A percentile compares a stretch with the other conserved stretches of the same genome.
phyloP scores from a whole-genome alignment of 768 basidiomycete genomes.

The Porpolomopsis calyptriformis region DNA sequence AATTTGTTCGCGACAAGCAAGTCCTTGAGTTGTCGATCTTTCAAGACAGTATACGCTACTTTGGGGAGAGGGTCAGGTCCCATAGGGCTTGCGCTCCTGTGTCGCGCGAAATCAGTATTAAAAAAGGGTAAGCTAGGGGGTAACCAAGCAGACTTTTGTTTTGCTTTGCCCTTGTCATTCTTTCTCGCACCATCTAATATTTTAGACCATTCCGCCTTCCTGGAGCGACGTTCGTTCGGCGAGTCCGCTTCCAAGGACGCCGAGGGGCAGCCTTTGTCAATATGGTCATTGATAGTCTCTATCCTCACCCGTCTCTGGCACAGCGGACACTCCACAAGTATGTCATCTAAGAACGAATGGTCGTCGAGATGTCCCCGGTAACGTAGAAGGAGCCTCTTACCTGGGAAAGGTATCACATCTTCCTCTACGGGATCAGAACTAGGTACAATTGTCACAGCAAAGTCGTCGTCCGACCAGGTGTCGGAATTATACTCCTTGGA shows the following conservation, averaged over 20 bases:
- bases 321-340: conserved; percentile 49
- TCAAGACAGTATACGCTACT: conserved; percentile 52
- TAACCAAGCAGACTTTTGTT: conserved; percentile 20
- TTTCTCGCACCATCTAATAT: conserved; percentile 24
- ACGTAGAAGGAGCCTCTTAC: neutral
- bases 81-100: conserved; percentile 9
- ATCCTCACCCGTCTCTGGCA: conserved; percentile 40
- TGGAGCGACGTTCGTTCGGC: conserved; percentile 18
- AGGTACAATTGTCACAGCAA: conserved; percentile 15
- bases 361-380: neutral
- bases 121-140: neutral
- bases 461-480: conserved; percentile 6
- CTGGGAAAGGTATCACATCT: conserved; percentile 13
- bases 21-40: conserved; percentile 48
- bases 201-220: conserved; percentile 34
- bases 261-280: conserved; percentile 51
- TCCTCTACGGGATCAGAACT: conserved; percentile 30
- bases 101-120: conserved; percentile 13
- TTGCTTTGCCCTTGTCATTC: conserved; percentile 31
- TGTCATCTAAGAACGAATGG: conserved; percentile 22
- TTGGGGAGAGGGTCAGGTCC: conserved; percentile 41
- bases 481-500: no score
- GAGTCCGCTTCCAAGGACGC: conserved; percentile 10
- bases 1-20: conserved; percentile 43
- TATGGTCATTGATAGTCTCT: conserved; percentile 48